Percentiles rank a stretch among this genome's conserved stretches.
Evolutionary conservation across 768 basidiomycete species (phyloP).

Genomic region (Dioszegia aurantiaca): DNA sequence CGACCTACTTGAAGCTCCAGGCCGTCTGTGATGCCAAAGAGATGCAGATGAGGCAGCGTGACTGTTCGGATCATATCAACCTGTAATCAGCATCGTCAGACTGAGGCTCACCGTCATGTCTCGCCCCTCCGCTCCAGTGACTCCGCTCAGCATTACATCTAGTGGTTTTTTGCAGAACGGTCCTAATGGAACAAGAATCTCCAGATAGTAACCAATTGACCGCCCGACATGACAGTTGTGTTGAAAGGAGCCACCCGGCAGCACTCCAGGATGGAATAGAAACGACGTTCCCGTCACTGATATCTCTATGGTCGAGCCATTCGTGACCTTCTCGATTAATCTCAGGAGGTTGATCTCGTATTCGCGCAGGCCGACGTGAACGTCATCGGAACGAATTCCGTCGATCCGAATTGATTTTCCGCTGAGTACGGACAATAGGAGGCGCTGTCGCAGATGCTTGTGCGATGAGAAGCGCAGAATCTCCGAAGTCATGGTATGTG

Average conservation of each 20-base stretch:
- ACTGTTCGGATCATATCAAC: conserved; percentile 86
- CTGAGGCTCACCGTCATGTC: conserved; percentile 73
- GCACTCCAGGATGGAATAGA: conserved; percentile 85
- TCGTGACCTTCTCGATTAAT: conserved; percentile 82
- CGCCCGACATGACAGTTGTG: conserved; percentile 88
- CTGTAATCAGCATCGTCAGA: conserved; percentile 53
- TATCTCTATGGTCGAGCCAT: conserved; percentile 92
- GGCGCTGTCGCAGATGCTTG: conserved; percentile 73
- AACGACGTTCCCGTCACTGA: conserved; percentile 93
- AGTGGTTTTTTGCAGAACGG: conserved; percentile 88
- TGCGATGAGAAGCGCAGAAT: conserved; percentile 61
- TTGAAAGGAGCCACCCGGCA: conserved; percentile 71
- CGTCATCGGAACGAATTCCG: conserved; percentile 83
- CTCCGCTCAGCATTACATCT: conserved; percentile 74
- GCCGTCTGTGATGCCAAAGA: conserved; percentile 85
- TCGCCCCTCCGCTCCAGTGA: conserved; percentile 80
- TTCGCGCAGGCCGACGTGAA: conserved; percentile 91
- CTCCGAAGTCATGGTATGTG: conserved; percentile 21
- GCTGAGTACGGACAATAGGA: conserved; percentile 84
- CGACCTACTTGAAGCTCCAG: conserved; percentile 64
- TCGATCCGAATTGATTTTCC: conserved; percentile 80
- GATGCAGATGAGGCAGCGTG: conserved; percentile 81
- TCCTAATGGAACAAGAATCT: conserved; percentile 82
- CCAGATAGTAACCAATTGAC: conserved; percentile 90
- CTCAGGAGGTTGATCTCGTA: conserved; percentile 88